Evolutionary conservation across 495 filamentous ascomycete species (phyloP).

Genomic region (Neurospora pannonica): DNA sequence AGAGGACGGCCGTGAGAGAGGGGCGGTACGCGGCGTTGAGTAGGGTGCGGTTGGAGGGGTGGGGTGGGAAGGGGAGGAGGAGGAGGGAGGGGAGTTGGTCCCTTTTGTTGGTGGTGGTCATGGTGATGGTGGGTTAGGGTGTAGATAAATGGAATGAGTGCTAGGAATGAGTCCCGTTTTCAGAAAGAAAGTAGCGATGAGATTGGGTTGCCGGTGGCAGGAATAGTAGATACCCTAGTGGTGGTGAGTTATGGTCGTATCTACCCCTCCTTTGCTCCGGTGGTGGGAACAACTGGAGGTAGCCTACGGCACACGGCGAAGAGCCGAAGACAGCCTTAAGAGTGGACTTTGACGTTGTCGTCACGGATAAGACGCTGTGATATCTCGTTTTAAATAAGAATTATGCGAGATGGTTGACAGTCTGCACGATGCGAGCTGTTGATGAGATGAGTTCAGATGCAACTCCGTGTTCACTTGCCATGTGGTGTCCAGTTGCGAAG

Average conservation of each 20-base stretch:
- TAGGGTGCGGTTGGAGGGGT: slow-evolving; percentile 28
- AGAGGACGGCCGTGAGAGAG: slow-evolving; percentile 37
- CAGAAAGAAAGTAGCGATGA: not conserved
- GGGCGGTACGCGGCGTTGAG: slow-evolving; percentile 50
- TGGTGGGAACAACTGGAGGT: not conserved
- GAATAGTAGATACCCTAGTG: not conserved
- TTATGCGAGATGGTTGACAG: not conserved
- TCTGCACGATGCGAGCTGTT: not conserved
- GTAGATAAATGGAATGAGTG: not conserved
- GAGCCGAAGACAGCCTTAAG: not conserved
- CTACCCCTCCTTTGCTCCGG: not conserved
- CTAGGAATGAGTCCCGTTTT: not conserved
- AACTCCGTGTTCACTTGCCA: not conserved
- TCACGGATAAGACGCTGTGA: not conserved
- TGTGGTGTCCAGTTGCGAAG: not conserved
- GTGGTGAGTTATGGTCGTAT: not conserved
- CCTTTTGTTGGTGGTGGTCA: slow-evolving; percentile 4
- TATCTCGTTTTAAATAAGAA: not conserved
- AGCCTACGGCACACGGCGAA: not conserved
- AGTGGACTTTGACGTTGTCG: not conserved
- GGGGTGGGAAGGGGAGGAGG: slow-evolving; percentile 48
- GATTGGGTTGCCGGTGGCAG: not conserved
- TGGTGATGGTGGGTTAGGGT: not conserved
- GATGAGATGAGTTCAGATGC: not conserved
- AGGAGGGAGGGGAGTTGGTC: slow-evolving; percentile 39